Evolutionary conservation across 176 grass and related monocot species (phyloP).

Genomic region (Aegilops sharonensis): DNA sequence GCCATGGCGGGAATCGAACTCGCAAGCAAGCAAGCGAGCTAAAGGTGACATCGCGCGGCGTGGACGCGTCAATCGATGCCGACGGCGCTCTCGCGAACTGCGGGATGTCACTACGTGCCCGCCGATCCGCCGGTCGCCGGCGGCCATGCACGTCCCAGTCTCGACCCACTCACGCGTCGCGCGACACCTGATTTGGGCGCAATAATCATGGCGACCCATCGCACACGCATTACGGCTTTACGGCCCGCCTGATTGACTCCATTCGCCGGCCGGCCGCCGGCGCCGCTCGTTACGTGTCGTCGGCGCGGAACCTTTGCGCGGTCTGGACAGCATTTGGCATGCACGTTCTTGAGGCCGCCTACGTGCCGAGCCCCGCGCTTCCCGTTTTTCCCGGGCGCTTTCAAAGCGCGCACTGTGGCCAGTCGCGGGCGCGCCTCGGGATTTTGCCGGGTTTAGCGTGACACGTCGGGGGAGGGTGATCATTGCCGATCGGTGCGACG

Average conservation of each 20-base stretch:
- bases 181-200: background rate
- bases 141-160: background rate
- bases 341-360: background rate
- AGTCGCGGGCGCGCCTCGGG: background rate
- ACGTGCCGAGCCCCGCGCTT: constrained; percentile 19
- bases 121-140: background rate
- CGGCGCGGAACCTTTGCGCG: background rate
- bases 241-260: background rate
- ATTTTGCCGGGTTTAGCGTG: background rate
- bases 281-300: background rate
- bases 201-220: background rate
- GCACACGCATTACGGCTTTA: background rate
- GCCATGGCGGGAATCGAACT: background rate
- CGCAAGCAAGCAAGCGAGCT: background rate
- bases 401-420: background rate
- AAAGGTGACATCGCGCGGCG: background rate
- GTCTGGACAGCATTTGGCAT: background rate
- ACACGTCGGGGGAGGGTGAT: constrained; percentile 9
- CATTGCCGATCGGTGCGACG: constrained; percentile 2
- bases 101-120: background rate
- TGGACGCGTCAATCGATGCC: background rate
- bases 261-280: background rate
- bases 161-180: constrained; percentile 4
- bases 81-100: background rate
- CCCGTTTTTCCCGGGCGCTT: background rate